Evolutionary conservation across 2,329 filamentous ascomycete species (phyloP).

Genomic region (Incumbomyces delicatus): DNA sequence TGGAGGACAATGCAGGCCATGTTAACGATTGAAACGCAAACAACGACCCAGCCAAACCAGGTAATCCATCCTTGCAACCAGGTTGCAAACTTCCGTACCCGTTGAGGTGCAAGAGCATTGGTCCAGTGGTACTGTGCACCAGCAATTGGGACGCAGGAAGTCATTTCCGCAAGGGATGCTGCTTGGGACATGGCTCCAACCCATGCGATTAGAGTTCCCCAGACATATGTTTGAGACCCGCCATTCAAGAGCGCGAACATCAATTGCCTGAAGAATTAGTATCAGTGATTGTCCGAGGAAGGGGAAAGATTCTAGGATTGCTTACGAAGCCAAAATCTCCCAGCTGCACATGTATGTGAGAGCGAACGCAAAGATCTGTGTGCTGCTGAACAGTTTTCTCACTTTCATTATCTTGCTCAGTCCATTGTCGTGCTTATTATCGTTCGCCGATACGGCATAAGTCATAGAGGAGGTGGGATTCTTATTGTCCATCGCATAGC

Average conservation of each 20-base stretch:
- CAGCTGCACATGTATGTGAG: constrained; percentile 23
- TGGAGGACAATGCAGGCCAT: constrained; percentile 28
- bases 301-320: background rate
- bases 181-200: constrained; percentile 23
- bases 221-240: constrained; percentile 25
- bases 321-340: constrained; percentile 21
- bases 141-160: constrained; percentile 30
- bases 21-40: constrained; percentile 25
- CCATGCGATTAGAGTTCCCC: constrained; percentile 23
- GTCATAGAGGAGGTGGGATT: too few species aligned
- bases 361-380: constrained; percentile 23
- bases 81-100: background rate
- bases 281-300: background rate
- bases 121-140: constrained; percentile 22
- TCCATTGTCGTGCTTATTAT: too few species aligned
- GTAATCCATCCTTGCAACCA: constrained; percentile 8
- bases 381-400: constrained; percentile 21
- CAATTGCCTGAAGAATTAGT: constrained; percentile 9
- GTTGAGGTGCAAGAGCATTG: background rate
- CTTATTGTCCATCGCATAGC: too few species aligned
- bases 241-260: constrained; percentile 24
- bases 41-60: constrained; percentile 4
- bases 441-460: too few species aligned
- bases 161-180: constrained; percentile 30
- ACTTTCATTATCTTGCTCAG: background rate